Conservation (phyloP, 345 rosid genomes). For the Camelina laxa region DNA sequence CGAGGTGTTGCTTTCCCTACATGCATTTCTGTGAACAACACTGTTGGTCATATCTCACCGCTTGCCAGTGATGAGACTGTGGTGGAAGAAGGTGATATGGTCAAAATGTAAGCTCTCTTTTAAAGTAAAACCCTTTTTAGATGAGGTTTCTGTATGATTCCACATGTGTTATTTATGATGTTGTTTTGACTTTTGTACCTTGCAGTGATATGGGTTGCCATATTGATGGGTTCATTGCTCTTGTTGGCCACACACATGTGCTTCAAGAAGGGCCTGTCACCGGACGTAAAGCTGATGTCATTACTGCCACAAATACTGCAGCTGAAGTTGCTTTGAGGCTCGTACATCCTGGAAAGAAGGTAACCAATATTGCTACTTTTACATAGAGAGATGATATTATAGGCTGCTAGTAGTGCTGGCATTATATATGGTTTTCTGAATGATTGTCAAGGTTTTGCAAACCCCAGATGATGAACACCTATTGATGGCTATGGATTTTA, state of each 20-base stretch:
- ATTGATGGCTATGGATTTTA: conserved; percentile 58
- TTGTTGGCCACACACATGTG: conserved; percentile 89
- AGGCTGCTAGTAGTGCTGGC: background rate
- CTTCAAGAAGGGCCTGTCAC: conserved; percentile 71
- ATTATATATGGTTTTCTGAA: background rate
- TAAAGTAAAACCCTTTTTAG: background rate
- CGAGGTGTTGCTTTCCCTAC: conserved; percentile 96
- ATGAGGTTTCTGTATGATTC: background rate
- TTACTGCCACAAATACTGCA: conserved; percentile 91
- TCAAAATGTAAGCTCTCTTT: conserved; percentile 74
- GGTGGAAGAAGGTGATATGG: conserved; percentile 84
- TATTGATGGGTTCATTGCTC: conserved; percentile 95
- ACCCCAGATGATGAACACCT: conserved; percentile 64
- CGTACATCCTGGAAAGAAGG: conserved; percentile 96
- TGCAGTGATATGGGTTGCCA: conserved; percentile 96
- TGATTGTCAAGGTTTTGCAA: conserved; percentile 17
- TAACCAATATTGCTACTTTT: conserved; percentile 25
- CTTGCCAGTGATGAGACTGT: conserved; percentile 77
- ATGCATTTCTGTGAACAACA: conserved; percentile 86
- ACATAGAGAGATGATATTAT: background rate
- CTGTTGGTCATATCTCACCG: conserved; percentile 87
- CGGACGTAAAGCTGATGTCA: conserved; percentile 87
- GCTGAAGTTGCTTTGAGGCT: conserved; percentile 99
- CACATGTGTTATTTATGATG: background rate
- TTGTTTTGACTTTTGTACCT: background rate